Percentiles rank a stretch among this genome's conserved stretches.
Evolutionary conservation across 169 alveolate genomes (phyloP).

Genomic region (Plasmodium vinckei): DNA sequence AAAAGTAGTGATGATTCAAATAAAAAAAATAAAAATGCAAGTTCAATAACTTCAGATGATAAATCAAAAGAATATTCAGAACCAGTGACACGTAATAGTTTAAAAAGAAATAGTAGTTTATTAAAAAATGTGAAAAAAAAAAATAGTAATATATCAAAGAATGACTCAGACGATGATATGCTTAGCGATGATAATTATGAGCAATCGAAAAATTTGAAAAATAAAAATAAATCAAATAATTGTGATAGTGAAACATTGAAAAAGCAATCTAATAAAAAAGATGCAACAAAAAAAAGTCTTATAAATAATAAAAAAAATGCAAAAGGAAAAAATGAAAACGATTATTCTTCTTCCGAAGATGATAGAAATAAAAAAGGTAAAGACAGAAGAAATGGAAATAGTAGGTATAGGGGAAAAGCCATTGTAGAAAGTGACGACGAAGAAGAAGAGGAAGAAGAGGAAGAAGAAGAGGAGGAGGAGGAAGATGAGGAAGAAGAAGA

Average conservation of each 20-base stretch:
- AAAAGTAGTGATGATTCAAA: background rate
- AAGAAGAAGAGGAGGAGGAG: background rate
- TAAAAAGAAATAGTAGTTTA: background rate
- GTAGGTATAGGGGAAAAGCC: background rate
- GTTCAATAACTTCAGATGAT: no score
- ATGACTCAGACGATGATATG: no score
- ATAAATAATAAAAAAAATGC: background rate
- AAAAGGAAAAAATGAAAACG: background rate
- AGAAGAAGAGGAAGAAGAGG: constrained; percentile 9
- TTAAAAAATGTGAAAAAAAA: background rate
- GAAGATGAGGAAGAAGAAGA: background rate
- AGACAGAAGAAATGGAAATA: background rate
- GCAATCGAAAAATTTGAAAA: background rate
- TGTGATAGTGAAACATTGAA: background rate
- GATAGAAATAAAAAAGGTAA: background rate
- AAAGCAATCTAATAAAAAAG: background rate
- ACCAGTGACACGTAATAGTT: background rate
- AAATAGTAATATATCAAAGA: background rate
- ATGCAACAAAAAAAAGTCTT: constrained; percentile 5
- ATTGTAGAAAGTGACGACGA: background rate
- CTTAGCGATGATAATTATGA: background rate
- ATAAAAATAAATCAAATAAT: background rate
- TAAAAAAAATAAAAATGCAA: background rate
- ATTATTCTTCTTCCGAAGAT: background rate
- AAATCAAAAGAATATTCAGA: background rate